phyloP scores from a whole-genome alignment of 208 protist genomes.

The Crithidia expoeki region DNA sequence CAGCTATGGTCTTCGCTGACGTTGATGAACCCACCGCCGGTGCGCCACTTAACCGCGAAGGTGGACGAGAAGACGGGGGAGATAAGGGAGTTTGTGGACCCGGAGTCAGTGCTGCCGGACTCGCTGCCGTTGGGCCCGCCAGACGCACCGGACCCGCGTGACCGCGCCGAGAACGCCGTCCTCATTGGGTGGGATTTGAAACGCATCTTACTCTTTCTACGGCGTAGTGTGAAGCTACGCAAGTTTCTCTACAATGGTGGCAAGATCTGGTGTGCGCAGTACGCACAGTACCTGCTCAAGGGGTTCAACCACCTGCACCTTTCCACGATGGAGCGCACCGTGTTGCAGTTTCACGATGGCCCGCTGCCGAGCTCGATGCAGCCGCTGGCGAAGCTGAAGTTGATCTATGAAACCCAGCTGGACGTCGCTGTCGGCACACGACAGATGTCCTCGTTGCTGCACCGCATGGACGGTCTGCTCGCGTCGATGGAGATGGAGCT shows the following conservation, averaged over 20 bases:
- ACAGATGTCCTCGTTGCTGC: constrained; percentile 79
- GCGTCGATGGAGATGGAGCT: constrained; percentile 92
- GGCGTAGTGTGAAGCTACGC: constrained; percentile 56
- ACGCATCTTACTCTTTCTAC: constrained; percentile 83
- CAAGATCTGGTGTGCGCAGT: constrained; percentile 91
- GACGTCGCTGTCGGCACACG: constrained; percentile 77
- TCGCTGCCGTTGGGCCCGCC: constrained; percentile 50
- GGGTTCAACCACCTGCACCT: constrained; percentile 87
- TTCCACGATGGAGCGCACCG: constrained; percentile 83
- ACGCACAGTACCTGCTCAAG: constrained; percentile 91
- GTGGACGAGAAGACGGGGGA: constrained; percentile 38
- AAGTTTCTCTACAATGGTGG: constrained; percentile 82
- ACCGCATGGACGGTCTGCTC: constrained; percentile 92
- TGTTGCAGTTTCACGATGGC: constrained; percentile 85
- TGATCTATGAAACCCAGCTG: constrained; percentile 92
- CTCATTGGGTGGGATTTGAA: constrained; percentile 88
- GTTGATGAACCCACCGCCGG: constrained; percentile 50
- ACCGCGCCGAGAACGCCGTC: constrained; percentile 64
- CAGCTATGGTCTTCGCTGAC: constrained; percentile 79
- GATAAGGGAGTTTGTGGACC: constrained; percentile 59
- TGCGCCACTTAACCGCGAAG: constrained; percentile 45
- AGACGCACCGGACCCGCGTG: constrained; percentile 35
- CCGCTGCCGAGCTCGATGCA: constrained; percentile 63
- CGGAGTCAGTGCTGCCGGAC: constrained; percentile 66
- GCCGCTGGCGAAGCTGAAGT: constrained; percentile 79